phyloP scores from a whole-genome alignment of 495 filamentous ascomycete species.

The Aspergillus bridgeri region DNA sequence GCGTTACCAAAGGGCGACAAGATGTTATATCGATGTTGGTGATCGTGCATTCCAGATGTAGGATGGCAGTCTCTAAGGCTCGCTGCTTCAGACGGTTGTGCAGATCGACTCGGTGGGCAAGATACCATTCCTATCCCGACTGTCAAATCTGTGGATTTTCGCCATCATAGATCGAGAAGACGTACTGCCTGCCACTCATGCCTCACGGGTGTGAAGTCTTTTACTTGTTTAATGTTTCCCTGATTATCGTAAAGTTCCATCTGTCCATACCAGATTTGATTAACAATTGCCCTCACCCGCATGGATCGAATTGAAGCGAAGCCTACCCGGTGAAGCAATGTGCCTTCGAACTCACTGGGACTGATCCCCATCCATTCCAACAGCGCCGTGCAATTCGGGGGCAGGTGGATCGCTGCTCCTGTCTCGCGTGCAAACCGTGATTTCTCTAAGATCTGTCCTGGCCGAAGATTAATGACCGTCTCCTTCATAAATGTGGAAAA shows the following conservation, averaged over 20 bases:
- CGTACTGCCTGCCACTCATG: slow-evolving; percentile 25
- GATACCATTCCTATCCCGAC: slow-evolving; percentile 27
- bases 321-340: slow-evolving; percentile 22
- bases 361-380: slow-evolving; percentile 48
- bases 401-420: slow-evolving; percentile 51
- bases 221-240: slow-evolving; percentile 18
- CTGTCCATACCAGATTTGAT: slow-evolving; percentile 7
- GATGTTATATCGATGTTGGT: slow-evolving; percentile 42
- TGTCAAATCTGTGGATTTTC: background rate
- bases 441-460: slow-evolving; percentile 46
- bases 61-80: slow-evolving; percentile 35
- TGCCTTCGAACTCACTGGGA: slow-evolving; percentile 30
- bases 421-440: slow-evolving; percentile 51
- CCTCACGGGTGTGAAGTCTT: slow-evolving; percentile 19
- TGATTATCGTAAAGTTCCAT: slow-evolving; percentile 21
- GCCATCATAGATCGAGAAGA: background rate
- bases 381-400: slow-evolving; percentile 47
- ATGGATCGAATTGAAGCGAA: background rate
- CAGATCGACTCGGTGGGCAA: slow-evolving; percentile 53
- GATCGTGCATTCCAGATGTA: slow-evolving; percentile 51
- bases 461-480: background rate
- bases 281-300: background rate
- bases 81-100: slow-evolving; percentile 44
- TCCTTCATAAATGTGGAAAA: background rate
- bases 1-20: slow-evolving; percentile 36